These are phyloP conservation scores for Ploettnerulaceae sp. DNA, from an alignment of 2,329 filamentous ascomycete species.

Conservation along the genomic window DNA sequence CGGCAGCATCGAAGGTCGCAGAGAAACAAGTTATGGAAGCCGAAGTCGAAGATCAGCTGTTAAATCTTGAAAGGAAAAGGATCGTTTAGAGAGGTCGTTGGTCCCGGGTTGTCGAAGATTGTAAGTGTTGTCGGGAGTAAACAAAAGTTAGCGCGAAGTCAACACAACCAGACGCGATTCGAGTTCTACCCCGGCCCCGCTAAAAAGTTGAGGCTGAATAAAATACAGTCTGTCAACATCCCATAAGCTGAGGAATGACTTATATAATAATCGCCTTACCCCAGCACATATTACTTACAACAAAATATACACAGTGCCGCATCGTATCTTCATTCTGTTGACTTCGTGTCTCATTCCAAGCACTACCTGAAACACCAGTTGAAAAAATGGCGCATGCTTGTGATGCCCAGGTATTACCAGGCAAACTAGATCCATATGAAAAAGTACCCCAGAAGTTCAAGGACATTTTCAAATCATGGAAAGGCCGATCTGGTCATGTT, in stretches of 20 bases:
- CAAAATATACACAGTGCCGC: too few species aligned
- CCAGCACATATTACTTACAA: too few species aligned
- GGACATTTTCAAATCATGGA: conserved; percentile 60
- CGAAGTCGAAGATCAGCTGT: conserved; percentile 4
- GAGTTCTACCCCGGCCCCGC: conserved; percentile 10
- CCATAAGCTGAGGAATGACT: too few species aligned
- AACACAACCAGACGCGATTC: conserved; percentile 16
- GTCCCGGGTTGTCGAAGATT: conserved; percentile 17
- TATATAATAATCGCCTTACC: too few species aligned
- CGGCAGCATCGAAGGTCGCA: conserved; percentile 21
- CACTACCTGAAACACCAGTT: neutral
- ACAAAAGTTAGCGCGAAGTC: conserved; percentile 17
- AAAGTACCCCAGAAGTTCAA: conserved; percentile 68
- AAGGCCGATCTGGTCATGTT: neutral
- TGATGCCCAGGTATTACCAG: neutral
- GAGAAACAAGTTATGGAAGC: conserved; percentile 8
- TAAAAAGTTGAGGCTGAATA: too few species aligned
- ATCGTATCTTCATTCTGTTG: neutral
- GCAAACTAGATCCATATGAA: conserved; percentile 65
- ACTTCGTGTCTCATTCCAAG: neutral
- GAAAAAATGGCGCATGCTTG: neutral
- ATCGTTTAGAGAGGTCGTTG: conserved; percentile 12
- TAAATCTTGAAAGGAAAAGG: conserved; percentile 9
- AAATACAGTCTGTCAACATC: too few species aligned
- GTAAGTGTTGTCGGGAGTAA: conserved; percentile 22